These are phyloP conservation scores for Umbelopsis sp. DNA, from an alignment of 371 early-diverging fungal species.

Conservation along the genomic window DNA sequence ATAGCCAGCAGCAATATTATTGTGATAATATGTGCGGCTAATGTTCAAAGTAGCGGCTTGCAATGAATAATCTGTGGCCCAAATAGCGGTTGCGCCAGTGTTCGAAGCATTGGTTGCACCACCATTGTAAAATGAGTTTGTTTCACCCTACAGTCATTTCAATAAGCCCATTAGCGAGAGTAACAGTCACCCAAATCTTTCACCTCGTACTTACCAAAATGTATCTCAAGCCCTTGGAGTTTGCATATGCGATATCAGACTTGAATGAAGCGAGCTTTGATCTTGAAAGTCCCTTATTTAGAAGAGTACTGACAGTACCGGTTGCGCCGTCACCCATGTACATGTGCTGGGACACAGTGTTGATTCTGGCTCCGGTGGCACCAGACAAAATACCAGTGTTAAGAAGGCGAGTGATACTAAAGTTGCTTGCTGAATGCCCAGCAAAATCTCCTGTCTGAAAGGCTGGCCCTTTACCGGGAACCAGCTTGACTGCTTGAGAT, in stretches of 20 bases:
- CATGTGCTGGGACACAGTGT: neutral
- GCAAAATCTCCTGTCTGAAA: slow-evolving; percentile 12
- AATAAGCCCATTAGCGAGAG: neutral
- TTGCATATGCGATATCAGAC: slow-evolving; percentile 14
- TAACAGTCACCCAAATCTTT: neutral
- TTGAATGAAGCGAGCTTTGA: neutral
- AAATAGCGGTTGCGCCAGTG: slow-evolving; percentile 1
- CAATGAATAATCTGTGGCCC: slow-evolving; percentile 9
- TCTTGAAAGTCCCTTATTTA: neutral
- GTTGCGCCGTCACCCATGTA: slow-evolving; percentile 4
- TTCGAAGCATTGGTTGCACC: slow-evolving; percentile 11
- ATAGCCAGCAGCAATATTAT: slow-evolving; percentile 1
- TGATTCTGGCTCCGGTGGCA: slow-evolving; percentile 4
- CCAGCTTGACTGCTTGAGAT: slow-evolving; percentile 8
- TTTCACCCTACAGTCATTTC: neutral
- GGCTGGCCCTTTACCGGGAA: neutral
- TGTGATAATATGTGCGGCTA: slow-evolving; percentile 6
- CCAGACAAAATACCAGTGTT: slow-evolving; percentile 8
- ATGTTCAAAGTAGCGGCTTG: slow-evolving; percentile 9
- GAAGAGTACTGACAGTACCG: neutral
- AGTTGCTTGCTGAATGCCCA: slow-evolving; percentile 1
- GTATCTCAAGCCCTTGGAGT: slow-evolving; percentile 1
- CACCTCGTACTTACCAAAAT: neutral
- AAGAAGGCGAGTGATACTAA: neutral
- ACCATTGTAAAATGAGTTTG: slow-evolving; percentile 2